Evolutionary conservation across 1,139 yeast species (phyloP).

Genomic region (Zygosaccharomyces sapae): DNA sequence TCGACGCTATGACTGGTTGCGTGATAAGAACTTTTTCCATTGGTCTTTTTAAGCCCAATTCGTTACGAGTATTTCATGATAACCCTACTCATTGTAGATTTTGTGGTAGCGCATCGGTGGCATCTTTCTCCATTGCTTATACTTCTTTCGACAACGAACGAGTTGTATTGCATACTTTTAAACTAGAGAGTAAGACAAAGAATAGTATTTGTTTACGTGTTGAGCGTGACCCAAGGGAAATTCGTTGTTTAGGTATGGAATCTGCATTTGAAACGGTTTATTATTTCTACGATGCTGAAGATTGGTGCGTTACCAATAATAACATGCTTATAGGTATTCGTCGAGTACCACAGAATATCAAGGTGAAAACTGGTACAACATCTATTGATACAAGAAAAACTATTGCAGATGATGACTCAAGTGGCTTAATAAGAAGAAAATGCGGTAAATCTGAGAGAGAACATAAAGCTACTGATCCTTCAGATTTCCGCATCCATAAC

Average conservation of each 20-base stretch:
- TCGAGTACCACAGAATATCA: conserved; percentile 37
- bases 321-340: conserved; percentile 74
- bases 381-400: conserved; percentile 13
- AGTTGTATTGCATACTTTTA: conserved; percentile 67
- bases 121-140: conserved; percentile 66
- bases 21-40: conserved; percentile 51
- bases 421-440: conserved; percentile 13
- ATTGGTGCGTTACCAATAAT: conserved; percentile 75
- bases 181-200: conserved; percentile 69
- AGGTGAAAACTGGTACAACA: conserved; percentile 10
- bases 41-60: conserved; percentile 54
- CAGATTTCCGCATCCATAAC: conserved; percentile 30
- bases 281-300: conserved; percentile 60
- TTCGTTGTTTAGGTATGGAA: conserved; percentile 80
- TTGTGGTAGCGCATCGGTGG: conserved; percentile 83
- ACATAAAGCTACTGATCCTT: not conserved
- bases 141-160: conserved; percentile 37
- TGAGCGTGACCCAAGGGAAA: conserved; percentile 88
- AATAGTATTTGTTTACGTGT: conserved; percentile 79
- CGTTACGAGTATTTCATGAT: conserved; percentile 68
- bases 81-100: conserved; percentile 86
- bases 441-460: not conserved
- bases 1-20: conserved; percentile 77
- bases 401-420: conserved; percentile 9
- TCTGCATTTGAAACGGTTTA: conserved; percentile 67